These are phyloP conservation scores for Kluyveromyces lactis DNA, from an alignment of 805 yeast genomes.

Conservation along the genomic window DNA sequence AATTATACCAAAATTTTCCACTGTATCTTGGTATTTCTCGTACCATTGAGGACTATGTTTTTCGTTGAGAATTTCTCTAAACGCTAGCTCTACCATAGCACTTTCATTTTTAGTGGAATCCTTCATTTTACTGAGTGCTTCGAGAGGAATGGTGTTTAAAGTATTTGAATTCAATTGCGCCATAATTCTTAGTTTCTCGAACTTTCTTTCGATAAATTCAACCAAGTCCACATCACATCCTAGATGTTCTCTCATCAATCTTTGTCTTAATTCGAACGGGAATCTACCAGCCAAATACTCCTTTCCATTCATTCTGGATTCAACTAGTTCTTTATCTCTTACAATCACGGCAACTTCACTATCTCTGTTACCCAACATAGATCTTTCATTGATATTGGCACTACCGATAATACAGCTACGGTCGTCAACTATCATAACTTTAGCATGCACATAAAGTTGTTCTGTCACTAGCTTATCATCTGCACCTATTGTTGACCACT, in stretches of 20 bases:
- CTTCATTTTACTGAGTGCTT: constrained; percentile 3
- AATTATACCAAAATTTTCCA: constrained; percentile 9
- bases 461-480: constrained; percentile 70
- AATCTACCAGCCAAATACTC: constrained; percentile 78
- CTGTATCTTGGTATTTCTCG: constrained; percentile 35
- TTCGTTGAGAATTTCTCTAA: constrained; percentile 52
- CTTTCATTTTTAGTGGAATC: constrained; percentile 33
- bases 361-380: constrained; percentile 90
- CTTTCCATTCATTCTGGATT: constrained; percentile 67
- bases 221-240: constrained; percentile 87
- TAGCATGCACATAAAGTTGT: constrained; percentile 90
- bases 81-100: constrained; percentile 67
- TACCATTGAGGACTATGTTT: constrained; percentile 35
- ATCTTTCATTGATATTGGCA: constrained; percentile 94
- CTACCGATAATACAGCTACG: constrained; percentile 91
- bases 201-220: constrained; percentile 72
- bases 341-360: constrained; percentile 89
- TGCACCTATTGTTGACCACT: constrained; percentile 91
- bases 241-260: constrained; percentile 93
- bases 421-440: constrained; percentile 86
- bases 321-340: constrained; percentile 68
- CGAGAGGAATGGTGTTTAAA: constrained; percentile 12
- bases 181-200: constrained; percentile 34
- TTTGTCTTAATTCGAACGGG: constrained; percentile 79
- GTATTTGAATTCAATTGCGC: constrained; percentile 27